These are phyloP conservation scores for Coemansia sp. DNA, from an alignment of 192 early-diverging fungal genomes.

Conservation along the genomic window DNA sequence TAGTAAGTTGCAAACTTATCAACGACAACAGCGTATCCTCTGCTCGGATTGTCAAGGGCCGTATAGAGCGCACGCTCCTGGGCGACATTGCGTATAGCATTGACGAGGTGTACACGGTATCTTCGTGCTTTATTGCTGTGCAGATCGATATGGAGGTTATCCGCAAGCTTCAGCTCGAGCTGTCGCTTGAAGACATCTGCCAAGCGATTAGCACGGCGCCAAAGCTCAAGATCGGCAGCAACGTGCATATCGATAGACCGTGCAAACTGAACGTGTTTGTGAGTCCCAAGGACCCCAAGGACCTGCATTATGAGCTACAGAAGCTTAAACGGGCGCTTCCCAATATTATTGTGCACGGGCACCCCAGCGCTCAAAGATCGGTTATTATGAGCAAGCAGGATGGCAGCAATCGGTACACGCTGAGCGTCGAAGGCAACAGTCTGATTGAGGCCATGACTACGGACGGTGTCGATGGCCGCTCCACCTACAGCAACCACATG, in stretches of 20 bases:
- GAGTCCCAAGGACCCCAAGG: conserved; percentile 59
- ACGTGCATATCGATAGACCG: conserved; percentile 63
- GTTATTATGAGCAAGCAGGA: conserved; percentile 64
- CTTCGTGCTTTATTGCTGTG: conserved; percentile 77
- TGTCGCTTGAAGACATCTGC: conserved; percentile 73
- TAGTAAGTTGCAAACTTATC: conserved; percentile 79
- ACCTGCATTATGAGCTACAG: conserved; percentile 77
- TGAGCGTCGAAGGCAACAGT: conserved; percentile 93
- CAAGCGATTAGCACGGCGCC: conserved; percentile 75
- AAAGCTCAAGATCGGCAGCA: conserved; percentile 86
- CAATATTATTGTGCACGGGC: conserved; percentile 86
- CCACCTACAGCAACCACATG: conserved; percentile 86
- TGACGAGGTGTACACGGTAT: conserved; percentile 80
- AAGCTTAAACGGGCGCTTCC: conserved; percentile 82
- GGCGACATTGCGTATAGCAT: conserved; percentile 94
- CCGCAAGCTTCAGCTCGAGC: conserved; percentile 85
- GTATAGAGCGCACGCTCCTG: conserved; percentile 89
- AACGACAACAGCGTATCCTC: conserved; percentile 67
- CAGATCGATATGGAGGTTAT: conserved; percentile 86
- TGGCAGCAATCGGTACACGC: conserved; percentile 44
- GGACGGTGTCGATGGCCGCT: conserved; percentile 82
- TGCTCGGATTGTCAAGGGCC: conserved; percentile 95
- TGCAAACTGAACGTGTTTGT: conserved; percentile 72
- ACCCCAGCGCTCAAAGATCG: conserved; percentile 79
- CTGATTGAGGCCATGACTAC: conserved; percentile 93